Evolutionary conservation across 257 asterid genomes (phyloP).

Genomic region (Lavandula angustifolia): DNA sequence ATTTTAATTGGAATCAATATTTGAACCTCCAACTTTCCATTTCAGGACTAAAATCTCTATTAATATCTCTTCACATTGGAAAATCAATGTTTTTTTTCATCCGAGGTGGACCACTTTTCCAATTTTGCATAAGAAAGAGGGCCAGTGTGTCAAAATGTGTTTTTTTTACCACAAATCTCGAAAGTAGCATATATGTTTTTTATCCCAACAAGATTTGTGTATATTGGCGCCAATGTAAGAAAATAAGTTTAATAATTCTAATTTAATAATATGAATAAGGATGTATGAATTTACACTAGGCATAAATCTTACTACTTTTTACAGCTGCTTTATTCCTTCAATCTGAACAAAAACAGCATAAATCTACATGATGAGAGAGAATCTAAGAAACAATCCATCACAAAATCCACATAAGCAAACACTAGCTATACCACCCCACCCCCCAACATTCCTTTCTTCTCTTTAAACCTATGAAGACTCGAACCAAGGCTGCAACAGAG

Average conservation of each 20-base stretch:
- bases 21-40: too few relatives aligned
- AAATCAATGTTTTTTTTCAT: background rate
- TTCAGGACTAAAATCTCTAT: too few relatives aligned
- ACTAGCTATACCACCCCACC: constrained; percentile 8
- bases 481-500: constrained; percentile 52
- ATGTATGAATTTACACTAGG: constrained; percentile 29
- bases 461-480: constrained; percentile 38
- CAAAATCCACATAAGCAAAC: constrained; percentile 42
- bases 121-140: constrained; percentile 40
- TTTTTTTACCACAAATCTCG: constrained; percentile 33
- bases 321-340: constrained; percentile 43
- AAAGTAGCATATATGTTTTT: constrained; percentile 11
- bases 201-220: background rate
- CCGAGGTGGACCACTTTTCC: constrained; percentile 41
- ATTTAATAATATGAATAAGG: background rate
- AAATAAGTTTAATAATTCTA: too few relatives aligned
- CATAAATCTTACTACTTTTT: constrained; percentile 5
- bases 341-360: constrained; percentile 28
- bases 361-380: constrained; percentile 31
- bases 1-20: too few relatives aligned
- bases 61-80: too few relatives aligned
- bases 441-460: constrained; percentile 28
- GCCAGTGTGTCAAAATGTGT: constrained; percentile 38
- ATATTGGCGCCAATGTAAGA: constrained; percentile 21
- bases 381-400: constrained; percentile 38